Percentiles rank a stretch among this genome's conserved stretches.
phyloP scores from a whole-genome alignment of 768 basidiomycete species.

The Pulveroboletus sp. region DNA sequence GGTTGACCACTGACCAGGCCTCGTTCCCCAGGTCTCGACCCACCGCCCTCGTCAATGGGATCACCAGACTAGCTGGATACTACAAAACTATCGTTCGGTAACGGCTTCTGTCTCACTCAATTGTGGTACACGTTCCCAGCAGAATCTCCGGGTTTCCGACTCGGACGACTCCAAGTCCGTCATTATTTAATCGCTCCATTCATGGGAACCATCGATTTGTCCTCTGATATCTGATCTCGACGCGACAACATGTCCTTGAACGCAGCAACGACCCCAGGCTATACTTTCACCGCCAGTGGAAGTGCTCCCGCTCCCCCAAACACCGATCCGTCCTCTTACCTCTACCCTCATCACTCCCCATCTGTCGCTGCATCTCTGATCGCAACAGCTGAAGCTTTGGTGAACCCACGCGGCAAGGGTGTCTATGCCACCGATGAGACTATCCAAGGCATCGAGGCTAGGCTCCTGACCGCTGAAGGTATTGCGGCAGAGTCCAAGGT shows the following conservation, averaged over 20 bases:
- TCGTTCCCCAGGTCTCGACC: no score
- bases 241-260: conserved; percentile 18
- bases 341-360: conserved; percentile 40
- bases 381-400: conserved; percentile 41
- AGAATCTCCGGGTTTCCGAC: no score
- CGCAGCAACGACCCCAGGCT: conserved; percentile 18
- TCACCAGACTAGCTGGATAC: no score
- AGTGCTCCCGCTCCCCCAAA: conserved; percentile 3
- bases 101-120: no score
- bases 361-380: conserved; percentile 43
- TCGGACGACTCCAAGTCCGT: no score
- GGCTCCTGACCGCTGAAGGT: conserved; percentile 37
- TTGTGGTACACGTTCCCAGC: no score
- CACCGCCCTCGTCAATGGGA: no score
- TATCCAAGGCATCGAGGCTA: conserved; percentile 40
- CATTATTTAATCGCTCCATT: not conserved
- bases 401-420: conserved; percentile 47
- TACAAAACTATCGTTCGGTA: no score
- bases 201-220: conserved; percentile 6
- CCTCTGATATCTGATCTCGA: no score
- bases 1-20: no score
- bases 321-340: conserved; percentile 24
- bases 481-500: conserved; percentile 18
- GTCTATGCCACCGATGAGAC: conserved; percentile 56
- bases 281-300: conserved; percentile 31